Base-by-base conservation (phyloP, 192 early-diverging fungal species). In the Entrophospora sp. region DNA sequence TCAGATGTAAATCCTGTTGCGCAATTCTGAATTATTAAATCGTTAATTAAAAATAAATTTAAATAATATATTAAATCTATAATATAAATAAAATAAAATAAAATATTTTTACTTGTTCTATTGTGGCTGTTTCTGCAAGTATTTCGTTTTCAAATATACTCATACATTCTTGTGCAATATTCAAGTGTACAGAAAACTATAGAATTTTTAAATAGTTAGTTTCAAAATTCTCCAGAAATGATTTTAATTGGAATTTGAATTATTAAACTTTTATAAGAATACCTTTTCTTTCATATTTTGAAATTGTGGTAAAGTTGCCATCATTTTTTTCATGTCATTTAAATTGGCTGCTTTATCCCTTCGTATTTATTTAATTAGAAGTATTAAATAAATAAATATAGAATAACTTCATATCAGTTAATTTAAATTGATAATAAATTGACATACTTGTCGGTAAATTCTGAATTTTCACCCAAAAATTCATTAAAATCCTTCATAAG, bases 301-400 rank as follows among this genome's bases (percentile, higher is more conserved):
- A 69, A 86, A 94, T 71, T 94, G 88, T 14, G 91, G 92, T 2
- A 94, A 65, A 10, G 91, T 86, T 14, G 83, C 83, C 40, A 94
- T 75, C 30, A 89, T 88, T 46, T 90, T 90, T 61, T 93, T 93
- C 87, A 94, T 89, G 25, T 88, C 81, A 56, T 92, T 91, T 9
- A 94, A 70, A 42, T 73, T 84, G 1, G 81, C 85, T 12, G 85
- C 77, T 8, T 77, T 71, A 74, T 87, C 75, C 53, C 75, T 78
- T n/a, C n/a, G n/a, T n/a, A n/a, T n/a, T n/a, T n/a, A n/a, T n/a
- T n/a, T n/a, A n/a, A n/a, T n/a, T n/a, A n/a, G n/a, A n/a, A n/a
- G n/a, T n/a, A n/a, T n/a, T n/a, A n/a, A n/a, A n/a, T n/a, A n/a
- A n/a, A n/a, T n/a, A n/a, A n/a, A n/a, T n/a, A n/a, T n/a, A n/a